These are phyloP conservation scores for Phytophthora fragariaefolia DNA, from an alignment of 352 stramenopile genomes.

Conservation along the genomic window DNA sequence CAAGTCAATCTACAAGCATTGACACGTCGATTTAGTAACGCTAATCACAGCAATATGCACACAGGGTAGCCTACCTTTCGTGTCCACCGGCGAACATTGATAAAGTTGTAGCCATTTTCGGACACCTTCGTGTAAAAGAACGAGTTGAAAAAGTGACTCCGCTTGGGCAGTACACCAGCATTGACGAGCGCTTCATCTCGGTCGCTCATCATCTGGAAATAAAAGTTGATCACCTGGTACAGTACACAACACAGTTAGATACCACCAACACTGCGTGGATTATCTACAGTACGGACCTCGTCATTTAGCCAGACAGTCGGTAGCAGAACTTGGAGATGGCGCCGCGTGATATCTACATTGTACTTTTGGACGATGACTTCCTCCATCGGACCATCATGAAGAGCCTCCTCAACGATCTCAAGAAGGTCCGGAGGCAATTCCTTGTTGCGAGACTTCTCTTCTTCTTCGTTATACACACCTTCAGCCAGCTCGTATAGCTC, in stretches of 20 bases:
- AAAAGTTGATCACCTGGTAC: conserved; percentile 86
- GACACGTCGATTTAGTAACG: neutral
- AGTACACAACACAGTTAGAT: neutral
- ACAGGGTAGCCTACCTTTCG: conserved; percentile 79
- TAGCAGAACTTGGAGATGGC: conserved; percentile 75
- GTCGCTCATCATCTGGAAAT: conserved; percentile 80
- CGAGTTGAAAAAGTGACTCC: conserved; percentile 88
- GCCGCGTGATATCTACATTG: conserved; percentile 81
- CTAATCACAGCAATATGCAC: neutral
- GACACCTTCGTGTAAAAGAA: conserved; percentile 89
- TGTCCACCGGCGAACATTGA: conserved; percentile 87
- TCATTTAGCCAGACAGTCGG: conserved; percentile 83
- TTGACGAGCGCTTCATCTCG: conserved; percentile 69
- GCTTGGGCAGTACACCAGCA: conserved; percentile 50
- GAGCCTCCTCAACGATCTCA: conserved; percentile 58
- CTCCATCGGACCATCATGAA: conserved; percentile 60
- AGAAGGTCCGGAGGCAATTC: conserved; percentile 73
- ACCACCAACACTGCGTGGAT: neutral
- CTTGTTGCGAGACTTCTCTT: conserved; percentile 52
- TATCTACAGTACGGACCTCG: conserved; percentile 50
- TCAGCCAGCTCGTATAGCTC: conserved; percentile 62
- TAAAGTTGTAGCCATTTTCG: conserved; percentile 83
- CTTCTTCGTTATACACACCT: conserved; percentile 62
- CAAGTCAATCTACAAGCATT: conserved; percentile 69
- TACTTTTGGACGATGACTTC: conserved; percentile 84